phyloP scores from a whole-genome alignment of 371 early-diverging fungal species.

The Lichtheimia ornata region DNA sequence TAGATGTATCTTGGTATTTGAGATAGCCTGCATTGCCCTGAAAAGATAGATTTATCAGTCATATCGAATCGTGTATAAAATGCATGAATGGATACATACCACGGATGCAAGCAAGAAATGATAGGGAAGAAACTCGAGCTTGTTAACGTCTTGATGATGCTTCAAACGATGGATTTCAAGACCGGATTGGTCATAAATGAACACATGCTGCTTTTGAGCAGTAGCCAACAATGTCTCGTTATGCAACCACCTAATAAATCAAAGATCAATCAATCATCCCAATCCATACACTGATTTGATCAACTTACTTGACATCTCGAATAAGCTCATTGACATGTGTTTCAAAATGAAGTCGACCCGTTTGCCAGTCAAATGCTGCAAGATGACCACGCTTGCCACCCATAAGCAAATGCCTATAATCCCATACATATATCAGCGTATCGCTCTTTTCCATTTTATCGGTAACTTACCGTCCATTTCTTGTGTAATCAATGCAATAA shows the following conservation, averaged over 20 bases:
- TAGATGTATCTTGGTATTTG: conserved; percentile 97
- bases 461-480: conserved; percentile 72
- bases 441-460: too few species aligned
- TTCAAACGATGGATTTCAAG: conserved; percentile 93
- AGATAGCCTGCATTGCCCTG: conserved; percentile 83
- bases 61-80: background rate
- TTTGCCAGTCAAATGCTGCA: conserved; percentile 92
- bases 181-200: conserved; percentile 95
- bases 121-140: conserved; percentile 94
- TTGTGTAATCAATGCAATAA: conserved; percentile 86
- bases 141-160: conserved; percentile 80
- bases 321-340: conserved; percentile 88
- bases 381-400: conserved; percentile 93
- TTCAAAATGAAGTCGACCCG: conserved; percentile 84
- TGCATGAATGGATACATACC: conserved; percentile 36
- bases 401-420: conserved; percentile 70
- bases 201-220: conserved; percentile 96
- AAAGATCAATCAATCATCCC: conserved; percentile 1
- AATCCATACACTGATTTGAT: background rate
- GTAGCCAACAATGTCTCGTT: conserved; percentile 96
- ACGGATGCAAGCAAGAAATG: conserved; percentile 93
- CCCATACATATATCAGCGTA: too few species aligned
- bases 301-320: conserved; percentile 86
- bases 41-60: too few species aligned
- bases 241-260: conserved; percentile 79